Evolutionary conservation across 805 yeast species (phyloP).

Genomic region (Pichia cabralensis): DNA sequence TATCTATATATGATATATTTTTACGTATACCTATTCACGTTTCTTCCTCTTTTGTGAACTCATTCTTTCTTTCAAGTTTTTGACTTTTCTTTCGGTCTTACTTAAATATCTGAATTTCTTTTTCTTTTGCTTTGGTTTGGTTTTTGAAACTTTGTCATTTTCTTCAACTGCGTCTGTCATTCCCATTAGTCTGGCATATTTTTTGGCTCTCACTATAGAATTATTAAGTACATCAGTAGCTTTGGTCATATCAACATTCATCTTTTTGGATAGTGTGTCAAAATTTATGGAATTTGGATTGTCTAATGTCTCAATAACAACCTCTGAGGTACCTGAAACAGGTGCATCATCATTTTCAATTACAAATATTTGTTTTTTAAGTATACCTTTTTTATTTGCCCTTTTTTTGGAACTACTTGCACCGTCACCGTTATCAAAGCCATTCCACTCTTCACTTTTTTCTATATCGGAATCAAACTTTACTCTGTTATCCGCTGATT

Average conservation of each 20-base stretch:
- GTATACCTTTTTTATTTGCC: conserved; percentile 28
- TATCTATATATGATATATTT: too few species aligned
- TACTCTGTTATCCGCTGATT: conserved; percentile 9
- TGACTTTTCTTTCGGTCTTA: conserved; percentile 61
- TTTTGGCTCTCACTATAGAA: conserved; percentile 69
- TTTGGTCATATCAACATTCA: conserved; percentile 60
- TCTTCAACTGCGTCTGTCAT: conserved; percentile 33
- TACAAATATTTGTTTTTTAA: conserved; percentile 33
- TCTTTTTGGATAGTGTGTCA: conserved; percentile 41
- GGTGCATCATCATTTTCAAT: conserved; percentile 28
- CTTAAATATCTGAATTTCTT: conserved; percentile 85
- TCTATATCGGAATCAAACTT: conserved; percentile 14
- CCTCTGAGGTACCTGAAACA: conserved; percentile 38
- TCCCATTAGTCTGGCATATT: conserved; percentile 66
- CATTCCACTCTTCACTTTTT: conserved; percentile 30
- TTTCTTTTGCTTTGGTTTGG: conserved; percentile 40
- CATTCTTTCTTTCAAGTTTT: conserved; percentile 35
- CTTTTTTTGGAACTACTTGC: conserved; percentile 10
- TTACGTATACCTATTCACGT: too few species aligned
- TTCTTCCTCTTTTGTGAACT: conserved; percentile 18
- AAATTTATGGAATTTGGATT: conserved; percentile 31
- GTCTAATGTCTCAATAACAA: conserved; percentile 48
- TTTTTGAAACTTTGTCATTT: conserved; percentile 12
- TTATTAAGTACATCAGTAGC: conserved; percentile 62
- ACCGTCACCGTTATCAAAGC: conserved; percentile 25